A percentile compares a stretch with the other conserved stretches of the same genome.
phyloP scores from a whole-genome alignment of 108 stramenopile genomes.

The Skeletonema costatum region DNA sequence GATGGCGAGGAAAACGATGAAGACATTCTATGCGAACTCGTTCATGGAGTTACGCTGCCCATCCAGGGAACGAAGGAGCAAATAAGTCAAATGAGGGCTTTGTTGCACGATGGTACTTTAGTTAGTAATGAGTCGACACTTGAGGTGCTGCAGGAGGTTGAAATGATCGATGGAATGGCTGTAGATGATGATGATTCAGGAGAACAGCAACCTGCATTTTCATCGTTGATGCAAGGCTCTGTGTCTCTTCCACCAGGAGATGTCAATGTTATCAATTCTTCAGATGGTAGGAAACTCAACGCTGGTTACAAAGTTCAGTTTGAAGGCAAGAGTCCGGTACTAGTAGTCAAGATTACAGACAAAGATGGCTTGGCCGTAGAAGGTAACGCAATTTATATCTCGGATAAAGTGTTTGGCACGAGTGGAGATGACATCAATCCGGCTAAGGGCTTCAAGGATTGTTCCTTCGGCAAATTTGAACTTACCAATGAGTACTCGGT shows the following conservation, averaged over 20 bases:
- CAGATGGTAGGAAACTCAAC: not conserved
- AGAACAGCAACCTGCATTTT: not conserved
- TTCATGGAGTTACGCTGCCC: slow-evolving; percentile 10
- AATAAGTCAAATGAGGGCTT: slow-evolving; percentile 5
- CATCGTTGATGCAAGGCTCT: not conserved
- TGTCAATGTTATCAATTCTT: slow-evolving; percentile 4
- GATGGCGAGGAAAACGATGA: slow-evolving; percentile 9
- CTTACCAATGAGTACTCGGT: slow-evolving; percentile 16
- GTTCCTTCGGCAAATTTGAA: slow-evolving; percentile 38
- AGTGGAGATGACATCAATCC: slow-evolving; percentile 30
- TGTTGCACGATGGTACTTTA: slow-evolving; percentile 28
- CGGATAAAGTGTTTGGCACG: slow-evolving; percentile 50
- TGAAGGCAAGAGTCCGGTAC: slow-evolving; percentile 27
- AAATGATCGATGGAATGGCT: not conserved
- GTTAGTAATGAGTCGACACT: slow-evolving; percentile 23
- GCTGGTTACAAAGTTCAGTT: slow-evolving; percentile 16
- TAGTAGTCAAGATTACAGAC: slow-evolving; percentile 41
- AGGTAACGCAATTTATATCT: slow-evolving; percentile 10
- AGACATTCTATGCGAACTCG: slow-evolving; percentile 32
- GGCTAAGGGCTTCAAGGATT: slow-evolving; percentile 16
- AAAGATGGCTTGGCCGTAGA: slow-evolving; percentile 14
- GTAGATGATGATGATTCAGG: not conserved
- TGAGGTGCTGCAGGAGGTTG: slow-evolving; percentile 8
- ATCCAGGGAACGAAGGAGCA: slow-evolving; percentile 34
- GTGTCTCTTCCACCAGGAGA: slow-evolving; percentile 13